Conservation (phyloP, 257 asterid species). For the Ballota nigra region DNA sequence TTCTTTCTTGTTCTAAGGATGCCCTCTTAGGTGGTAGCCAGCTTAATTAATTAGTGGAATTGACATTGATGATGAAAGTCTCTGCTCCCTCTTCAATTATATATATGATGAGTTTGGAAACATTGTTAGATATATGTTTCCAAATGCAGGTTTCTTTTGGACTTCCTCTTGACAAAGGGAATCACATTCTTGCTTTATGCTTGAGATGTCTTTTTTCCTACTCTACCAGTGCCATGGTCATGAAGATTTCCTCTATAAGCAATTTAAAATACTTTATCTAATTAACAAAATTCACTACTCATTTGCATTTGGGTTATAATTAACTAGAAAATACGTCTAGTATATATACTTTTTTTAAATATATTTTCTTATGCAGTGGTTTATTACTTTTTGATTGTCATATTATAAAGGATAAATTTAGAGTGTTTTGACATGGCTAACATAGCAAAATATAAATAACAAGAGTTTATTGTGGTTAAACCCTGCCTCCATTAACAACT, state of each 20-base stretch:
- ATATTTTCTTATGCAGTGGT: no score
- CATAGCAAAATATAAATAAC: no score
- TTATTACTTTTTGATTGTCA: no score
- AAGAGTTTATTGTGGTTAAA: no score
- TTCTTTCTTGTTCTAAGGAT: neutral
- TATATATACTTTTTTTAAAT: no score
- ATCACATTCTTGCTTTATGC: conserved; percentile 45
- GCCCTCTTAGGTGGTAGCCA: neutral
- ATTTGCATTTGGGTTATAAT: no score
- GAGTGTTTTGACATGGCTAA: no score
- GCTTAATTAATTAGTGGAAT: neutral
- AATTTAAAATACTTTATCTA: conserved; percentile 13
- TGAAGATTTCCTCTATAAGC: conserved; percentile 8
- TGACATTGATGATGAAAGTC: neutral
- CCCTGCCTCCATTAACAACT: no score
- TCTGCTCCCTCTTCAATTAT: neutral
- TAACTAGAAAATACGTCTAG: no score
- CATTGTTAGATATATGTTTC: conserved; percentile 19
- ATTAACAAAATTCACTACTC: no score
- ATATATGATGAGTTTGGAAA: neutral
- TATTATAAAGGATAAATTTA: no score
- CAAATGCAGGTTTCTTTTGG: conserved; percentile 38
- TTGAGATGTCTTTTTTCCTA: conserved; percentile 9
- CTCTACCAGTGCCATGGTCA: neutral
- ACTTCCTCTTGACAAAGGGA: conserved; percentile 26